phyloP scores from a whole-genome alignment of 768 basidiomycete genomes.

The Porphyrellus cyaneotinctus region DNA sequence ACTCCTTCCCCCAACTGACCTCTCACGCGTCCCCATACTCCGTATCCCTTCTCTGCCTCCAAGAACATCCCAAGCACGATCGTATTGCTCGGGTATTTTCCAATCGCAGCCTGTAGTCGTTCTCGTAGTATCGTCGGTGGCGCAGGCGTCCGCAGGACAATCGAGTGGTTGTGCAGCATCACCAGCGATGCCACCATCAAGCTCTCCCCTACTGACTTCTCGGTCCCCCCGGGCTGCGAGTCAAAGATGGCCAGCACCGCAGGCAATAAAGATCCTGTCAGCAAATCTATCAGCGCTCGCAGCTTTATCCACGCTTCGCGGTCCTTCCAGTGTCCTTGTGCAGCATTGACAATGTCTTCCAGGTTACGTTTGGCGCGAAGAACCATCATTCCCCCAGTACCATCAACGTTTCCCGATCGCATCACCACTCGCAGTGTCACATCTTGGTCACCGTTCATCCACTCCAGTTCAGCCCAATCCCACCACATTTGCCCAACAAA shows the following conservation, averaged over 20 bases:
- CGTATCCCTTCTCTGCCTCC: constrained; percentile 72
- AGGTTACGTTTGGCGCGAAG: constrained; percentile 62
- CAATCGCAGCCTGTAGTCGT: constrained; percentile 50
- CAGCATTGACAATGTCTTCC: constrained; percentile 44
- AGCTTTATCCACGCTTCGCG: constrained; percentile 64
- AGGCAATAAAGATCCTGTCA: constrained; percentile 42
- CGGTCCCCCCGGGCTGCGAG: constrained; percentile 18
- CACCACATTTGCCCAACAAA: constrained; percentile 60
- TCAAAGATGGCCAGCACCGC: constrained; percentile 40
- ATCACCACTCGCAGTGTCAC: constrained; percentile 52
- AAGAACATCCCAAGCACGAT: constrained; percentile 69
- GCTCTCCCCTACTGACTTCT: constrained; percentile 40
- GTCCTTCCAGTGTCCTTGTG: constrained; percentile 46
- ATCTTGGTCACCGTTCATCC: constrained; percentile 52
- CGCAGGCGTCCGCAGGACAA: constrained; percentile 51
- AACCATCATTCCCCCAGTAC: constrained; percentile 48
- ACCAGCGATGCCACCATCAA: constrained; percentile 51
- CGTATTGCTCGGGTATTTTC: constrained; percentile 64
- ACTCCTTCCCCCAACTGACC: constrained; percentile 46
- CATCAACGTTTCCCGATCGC: constrained; percentile 50
- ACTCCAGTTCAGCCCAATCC: constrained; percentile 85
- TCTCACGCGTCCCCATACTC: constrained; percentile 72
- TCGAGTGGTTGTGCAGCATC: constrained; percentile 58
- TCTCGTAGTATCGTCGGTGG: constrained; percentile 57
- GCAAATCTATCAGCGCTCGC: constrained; percentile 59